phyloP scores from a whole-genome alignment of 2,329 filamentous ascomycete genomes.

The Fusarium subglutinans region DNA sequence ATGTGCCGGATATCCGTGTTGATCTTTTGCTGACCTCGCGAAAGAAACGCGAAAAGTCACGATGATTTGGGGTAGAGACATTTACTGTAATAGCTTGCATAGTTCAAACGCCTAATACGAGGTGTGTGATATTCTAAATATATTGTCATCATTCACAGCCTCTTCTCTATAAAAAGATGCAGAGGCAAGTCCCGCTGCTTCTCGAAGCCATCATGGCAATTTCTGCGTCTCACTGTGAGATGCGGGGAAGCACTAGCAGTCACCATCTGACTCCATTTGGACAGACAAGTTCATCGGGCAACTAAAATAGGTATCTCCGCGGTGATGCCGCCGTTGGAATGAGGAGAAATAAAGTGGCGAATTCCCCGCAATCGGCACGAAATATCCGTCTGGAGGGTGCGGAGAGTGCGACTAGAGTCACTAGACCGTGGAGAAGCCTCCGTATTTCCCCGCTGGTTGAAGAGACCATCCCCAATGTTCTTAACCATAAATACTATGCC shows the following conservation, averaged over 20 bases:
- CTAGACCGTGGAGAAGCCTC: background rate
- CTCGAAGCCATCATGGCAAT: background rate
- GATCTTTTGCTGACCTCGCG: background rate
- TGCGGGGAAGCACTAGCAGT: background rate
- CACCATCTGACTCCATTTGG: background rate
- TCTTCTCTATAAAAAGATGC: background rate
- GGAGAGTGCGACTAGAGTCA: background rate
- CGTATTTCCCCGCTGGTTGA: background rate
- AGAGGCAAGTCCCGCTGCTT: background rate
- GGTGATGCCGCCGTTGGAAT: background rate
- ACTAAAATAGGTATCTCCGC: background rate
- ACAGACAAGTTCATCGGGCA: rapidly evolving
- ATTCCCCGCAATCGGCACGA: conserved; percentile 14
- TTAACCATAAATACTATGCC: background rate
- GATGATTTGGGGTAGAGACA: background rate
- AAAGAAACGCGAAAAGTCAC: background rate
- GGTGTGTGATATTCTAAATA: background rate
- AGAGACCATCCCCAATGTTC: background rate
- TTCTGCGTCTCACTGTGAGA: background rate
- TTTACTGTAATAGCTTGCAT: background rate
- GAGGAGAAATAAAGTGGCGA: background rate
- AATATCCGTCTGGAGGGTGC: background rate
- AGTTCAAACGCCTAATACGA: background rate
- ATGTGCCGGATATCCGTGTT: background rate
- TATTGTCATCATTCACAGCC: no score